Evolutionary conservation across 2,329 filamentous ascomycete genomes (phyloP).

Genomic region (Xylariomycetidae sp.): DNA sequence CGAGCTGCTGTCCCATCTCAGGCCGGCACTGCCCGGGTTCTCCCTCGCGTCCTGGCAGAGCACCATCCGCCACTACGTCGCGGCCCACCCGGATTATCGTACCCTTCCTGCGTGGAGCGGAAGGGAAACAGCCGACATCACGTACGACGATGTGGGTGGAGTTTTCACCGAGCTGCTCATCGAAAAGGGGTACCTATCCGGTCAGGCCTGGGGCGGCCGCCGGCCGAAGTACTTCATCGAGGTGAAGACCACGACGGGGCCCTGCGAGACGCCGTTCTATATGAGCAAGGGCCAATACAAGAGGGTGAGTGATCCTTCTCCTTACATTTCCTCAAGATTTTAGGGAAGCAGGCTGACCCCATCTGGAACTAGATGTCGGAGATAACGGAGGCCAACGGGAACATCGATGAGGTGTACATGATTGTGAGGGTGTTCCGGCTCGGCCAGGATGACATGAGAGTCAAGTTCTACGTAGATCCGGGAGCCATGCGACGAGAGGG

Average conservation of each 20-base stretch:
- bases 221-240: conserved; percentile 42
- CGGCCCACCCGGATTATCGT: conserved; percentile 33
- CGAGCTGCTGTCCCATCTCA: conserved; percentile 31
- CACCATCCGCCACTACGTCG: conserved; percentile 38
- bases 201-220: conserved; percentile 19
- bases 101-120: conserved; percentile 35
- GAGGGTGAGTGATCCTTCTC: conserved; percentile 29
- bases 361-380: neutral
- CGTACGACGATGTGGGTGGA: conserved; percentile 34
- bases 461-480: conserved; percentile 15
- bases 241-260: conserved; percentile 43
- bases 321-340: neutral
- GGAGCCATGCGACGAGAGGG: conserved; percentile 3
- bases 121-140: conserved; percentile 42
- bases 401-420: conserved; percentile 9
- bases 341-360: neutral
- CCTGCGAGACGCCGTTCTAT: conserved; percentile 37
- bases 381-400: conserved; percentile 1
- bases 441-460: conserved; percentile 8
- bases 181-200: conserved; percentile 27
- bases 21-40: conserved; percentile 29
- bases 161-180: conserved; percentile 31
- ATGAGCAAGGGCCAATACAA: conserved; percentile 42
- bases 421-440: conserved; percentile 17
- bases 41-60: conserved; percentile 41